phyloP scores from a whole-genome alignment of 257 asterid species.

The Agastache rugosa region DNA sequence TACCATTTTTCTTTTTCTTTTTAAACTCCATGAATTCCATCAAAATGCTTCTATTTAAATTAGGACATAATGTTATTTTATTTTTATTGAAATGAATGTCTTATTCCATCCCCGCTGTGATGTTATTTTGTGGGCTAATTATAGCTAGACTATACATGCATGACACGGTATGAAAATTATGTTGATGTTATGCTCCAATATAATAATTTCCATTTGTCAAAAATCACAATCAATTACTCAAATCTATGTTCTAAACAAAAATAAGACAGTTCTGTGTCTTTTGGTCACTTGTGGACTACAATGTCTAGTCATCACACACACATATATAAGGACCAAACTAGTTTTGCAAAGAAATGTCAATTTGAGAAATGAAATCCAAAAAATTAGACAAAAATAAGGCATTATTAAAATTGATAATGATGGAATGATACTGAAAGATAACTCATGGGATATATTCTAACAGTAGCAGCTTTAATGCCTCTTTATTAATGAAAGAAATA shows the following conservation, averaged over 20 bases:
- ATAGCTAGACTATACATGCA: neutral
- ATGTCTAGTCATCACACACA: conserved; percentile 11
- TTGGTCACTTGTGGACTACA: neutral
- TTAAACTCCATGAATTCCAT: neutral
- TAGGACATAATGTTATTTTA: neutral
- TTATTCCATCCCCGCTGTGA: neutral
- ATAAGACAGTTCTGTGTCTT: neutral
- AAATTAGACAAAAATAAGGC: conserved; percentile 28
- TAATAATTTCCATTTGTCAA: conserved; percentile 22
- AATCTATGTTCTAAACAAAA: conserved; percentile 30
- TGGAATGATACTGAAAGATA: conserved; percentile 36
- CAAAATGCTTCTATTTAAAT: neutral
- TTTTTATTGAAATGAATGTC: neutral
- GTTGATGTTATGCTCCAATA: neutral
- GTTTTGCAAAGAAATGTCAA: neutral
- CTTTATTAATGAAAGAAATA: conserved; percentile 7
- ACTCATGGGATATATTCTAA: conserved; percentile 4
- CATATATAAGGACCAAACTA: neutral
- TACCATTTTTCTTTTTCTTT: neutral
- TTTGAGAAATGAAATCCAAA: conserved; percentile 28
- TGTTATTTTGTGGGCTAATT: neutral
- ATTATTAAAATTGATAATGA: conserved; percentile 31
- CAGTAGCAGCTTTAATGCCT: conserved; percentile 16
- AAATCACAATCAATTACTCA: conserved; percentile 21
- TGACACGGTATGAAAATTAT: neutral